These are phyloP conservation scores for Salix udensis DNA, from an alignment of 345 rosid species.

Conservation along the genomic window DNA sequence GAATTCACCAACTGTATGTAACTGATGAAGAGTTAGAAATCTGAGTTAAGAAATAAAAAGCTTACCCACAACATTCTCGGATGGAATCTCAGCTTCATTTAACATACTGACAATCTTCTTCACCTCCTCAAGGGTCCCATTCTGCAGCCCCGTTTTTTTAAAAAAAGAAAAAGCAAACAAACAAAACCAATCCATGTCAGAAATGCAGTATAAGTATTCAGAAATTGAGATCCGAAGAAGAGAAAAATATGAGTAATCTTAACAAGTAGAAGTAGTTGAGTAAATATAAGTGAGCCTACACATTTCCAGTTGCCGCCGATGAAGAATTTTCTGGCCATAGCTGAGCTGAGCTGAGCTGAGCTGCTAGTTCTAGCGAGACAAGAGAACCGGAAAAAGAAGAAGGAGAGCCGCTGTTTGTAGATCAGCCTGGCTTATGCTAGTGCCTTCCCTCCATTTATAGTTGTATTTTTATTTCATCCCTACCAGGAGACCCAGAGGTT, in stretches of 20 bases:
- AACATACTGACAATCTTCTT: constrained; percentile 54
- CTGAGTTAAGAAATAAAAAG: background rate
- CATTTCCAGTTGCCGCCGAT: constrained; percentile 93
- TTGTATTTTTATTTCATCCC: too few species aligned
- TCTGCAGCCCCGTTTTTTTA: constrained; percentile 28
- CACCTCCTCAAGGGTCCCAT: constrained; percentile 68
- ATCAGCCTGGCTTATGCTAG: background rate
- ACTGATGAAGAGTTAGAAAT: background rate
- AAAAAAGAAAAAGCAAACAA: background rate
- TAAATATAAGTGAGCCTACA: constrained; percentile 29
- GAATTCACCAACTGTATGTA: background rate
- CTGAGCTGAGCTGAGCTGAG: background rate
- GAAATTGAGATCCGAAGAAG: background rate
- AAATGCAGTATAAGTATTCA: background rate
- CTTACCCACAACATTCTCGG: constrained; percentile 59
- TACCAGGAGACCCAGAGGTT: too few species aligned
- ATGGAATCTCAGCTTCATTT: constrained; percentile 67
- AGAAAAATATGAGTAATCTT: background rate
- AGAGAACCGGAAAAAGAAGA: background rate
- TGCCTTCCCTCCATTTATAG: background rate
- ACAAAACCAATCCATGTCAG: background rate
- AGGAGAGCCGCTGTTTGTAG: background rate
- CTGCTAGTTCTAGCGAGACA: background rate
- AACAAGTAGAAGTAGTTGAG: background rate
- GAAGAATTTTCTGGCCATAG: constrained; percentile 63